phyloP scores from a whole-genome alignment of 805 yeast species.

The Sporopachydermia lactativora region DNA sequence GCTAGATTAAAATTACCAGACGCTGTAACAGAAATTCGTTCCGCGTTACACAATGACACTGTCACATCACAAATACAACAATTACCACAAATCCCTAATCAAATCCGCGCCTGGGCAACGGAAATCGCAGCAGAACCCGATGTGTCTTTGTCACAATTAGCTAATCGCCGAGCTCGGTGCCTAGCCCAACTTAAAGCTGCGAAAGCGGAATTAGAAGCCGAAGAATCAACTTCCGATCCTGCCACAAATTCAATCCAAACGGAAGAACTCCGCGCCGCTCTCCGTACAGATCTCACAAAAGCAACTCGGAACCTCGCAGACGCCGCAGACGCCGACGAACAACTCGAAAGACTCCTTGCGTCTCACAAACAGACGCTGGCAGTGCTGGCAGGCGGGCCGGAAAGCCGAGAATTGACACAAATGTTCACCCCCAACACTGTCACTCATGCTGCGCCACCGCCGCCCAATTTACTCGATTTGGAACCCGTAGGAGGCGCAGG shows the following conservation, averaged over 20 bases:
- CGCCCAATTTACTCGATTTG: constrained; percentile 48
- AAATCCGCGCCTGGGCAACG: too few species aligned
- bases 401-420: constrained; percentile 24
- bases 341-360: constrained; percentile 37
- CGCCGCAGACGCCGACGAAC: constrained; percentile 35
- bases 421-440: constrained; percentile 12
- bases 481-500: too few species aligned
- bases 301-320: constrained; percentile 21
- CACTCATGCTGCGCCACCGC: constrained; percentile 3
- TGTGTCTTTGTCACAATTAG: constrained; percentile 19
- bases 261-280: too few species aligned
- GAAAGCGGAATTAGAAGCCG: constrained; percentile 21
- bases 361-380: constrained; percentile 28
- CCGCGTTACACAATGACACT: too few species aligned
- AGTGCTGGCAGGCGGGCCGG: constrained; percentile 30
- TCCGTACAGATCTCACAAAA: constrained; percentile 15
- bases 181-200: constrained; percentile 21
- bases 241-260: constrained; percentile 15
- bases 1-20: constrained; percentile 71
- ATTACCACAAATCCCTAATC: too few species aligned
- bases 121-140: constrained; percentile 15
- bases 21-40: constrained; percentile 40
- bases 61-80: too few species aligned
- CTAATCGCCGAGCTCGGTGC: constrained; percentile 23
- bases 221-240: constrained; percentile 24